These are phyloP conservation scores for Eutypa lata DNA, from an alignment of 2,329 filamentous ascomycete species.

Conservation along the genomic window DNA sequence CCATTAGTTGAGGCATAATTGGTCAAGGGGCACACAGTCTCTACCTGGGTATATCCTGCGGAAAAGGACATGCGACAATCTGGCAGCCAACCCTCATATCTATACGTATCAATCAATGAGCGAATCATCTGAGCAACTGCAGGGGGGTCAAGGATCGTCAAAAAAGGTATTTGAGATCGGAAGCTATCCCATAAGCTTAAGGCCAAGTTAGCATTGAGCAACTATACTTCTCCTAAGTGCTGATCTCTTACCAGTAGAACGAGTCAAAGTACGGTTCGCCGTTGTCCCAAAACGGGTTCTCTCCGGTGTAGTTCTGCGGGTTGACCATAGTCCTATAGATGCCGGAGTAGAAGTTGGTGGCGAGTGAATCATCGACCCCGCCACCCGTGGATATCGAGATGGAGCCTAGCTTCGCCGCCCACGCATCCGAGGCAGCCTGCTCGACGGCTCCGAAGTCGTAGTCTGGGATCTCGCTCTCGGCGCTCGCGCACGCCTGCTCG, in stretches of 20 bases:
- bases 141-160: slow-evolving; percentile 64
- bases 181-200: slow-evolving; percentile 66
- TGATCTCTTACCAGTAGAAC: slow-evolving; percentile 68
- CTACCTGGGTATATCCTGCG: slow-evolving; percentile 65
- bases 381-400: slow-evolving; percentile 51
- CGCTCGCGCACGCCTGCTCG: slow-evolving; percentile 64
- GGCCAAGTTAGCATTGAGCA: background rate
- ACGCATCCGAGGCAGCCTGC: slow-evolving; percentile 51
- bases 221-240: background rate
- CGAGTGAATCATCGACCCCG: slow-evolving; percentile 50
- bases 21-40: background rate
- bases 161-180: slow-evolving; percentile 64
- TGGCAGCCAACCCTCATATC: slow-evolving; percentile 66
- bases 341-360: slow-evolving; percentile 68
- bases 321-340: slow-evolving; percentile 71
- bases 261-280: slow-evolving; percentile 71
- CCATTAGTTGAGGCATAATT: slow-evolving; percentile 6
- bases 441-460: slow-evolving; percentile 60
- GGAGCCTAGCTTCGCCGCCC: slow-evolving; percentile 59
- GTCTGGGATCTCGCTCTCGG: slow-evolving; percentile 64
- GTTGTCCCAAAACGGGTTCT: slow-evolving; percentile 66
- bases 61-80: slow-evolving; percentile 76
- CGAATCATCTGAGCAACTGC: slow-evolving; percentile 65
- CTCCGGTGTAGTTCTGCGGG: slow-evolving; percentile 71
- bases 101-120: slow-evolving; percentile 69